Evolutionary conservation across 495 filamentous ascomycete species (phyloP).

Genomic region (Xylaria grammica): DNA sequence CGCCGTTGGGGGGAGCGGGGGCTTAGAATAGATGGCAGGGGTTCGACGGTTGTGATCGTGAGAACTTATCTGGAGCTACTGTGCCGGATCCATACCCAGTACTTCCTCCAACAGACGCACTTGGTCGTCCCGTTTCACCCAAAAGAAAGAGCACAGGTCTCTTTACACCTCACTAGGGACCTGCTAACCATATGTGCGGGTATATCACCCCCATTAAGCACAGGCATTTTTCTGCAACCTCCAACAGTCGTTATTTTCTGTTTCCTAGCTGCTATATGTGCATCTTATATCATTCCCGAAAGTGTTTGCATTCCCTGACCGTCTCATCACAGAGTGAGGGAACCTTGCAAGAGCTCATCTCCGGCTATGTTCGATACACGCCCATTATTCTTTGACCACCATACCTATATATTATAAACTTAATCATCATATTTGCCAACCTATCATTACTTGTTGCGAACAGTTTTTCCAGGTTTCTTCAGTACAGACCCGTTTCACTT

Average conservation of each 20-base stretch:
- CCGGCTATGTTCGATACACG: conserved; percentile 24
- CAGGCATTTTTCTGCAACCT: conserved; percentile 32
- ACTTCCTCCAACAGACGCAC: conserved; percentile 10
- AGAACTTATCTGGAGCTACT: not conserved
- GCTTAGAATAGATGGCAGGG: conserved; percentile 18
- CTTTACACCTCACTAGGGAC: conserved; percentile 8
- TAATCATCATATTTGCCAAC: conserved; percentile 20
- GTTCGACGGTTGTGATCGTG: not conserved
- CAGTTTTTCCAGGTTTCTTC: conserved; percentile 16
- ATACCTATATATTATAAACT: conserved; percentile 16
- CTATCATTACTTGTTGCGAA: conserved; percentile 17
- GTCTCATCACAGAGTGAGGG: conserved; percentile 16
- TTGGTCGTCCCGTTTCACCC: conserved; percentile 11
- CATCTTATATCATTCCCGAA: conserved; percentile 29
- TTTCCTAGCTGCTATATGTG: conserved; percentile 26
- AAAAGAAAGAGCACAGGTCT: conserved; percentile 15
- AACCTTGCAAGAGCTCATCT: conserved; percentile 11
- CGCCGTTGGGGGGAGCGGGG: no score
- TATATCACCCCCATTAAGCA: conserved; percentile 35
- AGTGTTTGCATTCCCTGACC: conserved; percentile 32
- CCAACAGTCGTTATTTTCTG: conserved; percentile 23
- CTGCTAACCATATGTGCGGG: conserved; percentile 13
- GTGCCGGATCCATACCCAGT: conserved; percentile 5
- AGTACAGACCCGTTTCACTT: conserved; percentile 27
- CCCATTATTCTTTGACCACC: not conserved